A percentile compares a stretch with the other conserved stretches of the same genome.
These are phyloP conservation scores for Fusarium sp. DNA, from an alignment of 2,329 filamentous ascomycete species.

Conservation along the genomic window DNA sequence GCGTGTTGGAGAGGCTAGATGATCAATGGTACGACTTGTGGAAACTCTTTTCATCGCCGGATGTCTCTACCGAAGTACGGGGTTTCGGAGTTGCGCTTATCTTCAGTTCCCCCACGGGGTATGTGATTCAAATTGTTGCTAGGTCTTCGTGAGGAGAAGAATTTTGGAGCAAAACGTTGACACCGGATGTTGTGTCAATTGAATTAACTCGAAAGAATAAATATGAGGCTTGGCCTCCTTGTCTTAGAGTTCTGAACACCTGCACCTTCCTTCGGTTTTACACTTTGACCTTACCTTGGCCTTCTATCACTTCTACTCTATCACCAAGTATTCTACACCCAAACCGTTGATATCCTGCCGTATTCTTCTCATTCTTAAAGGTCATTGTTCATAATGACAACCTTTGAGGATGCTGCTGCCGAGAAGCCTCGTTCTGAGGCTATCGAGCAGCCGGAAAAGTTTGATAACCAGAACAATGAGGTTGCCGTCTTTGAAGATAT, in stretches of 20 bases:
- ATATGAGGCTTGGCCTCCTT: background rate
- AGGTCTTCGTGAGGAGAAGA: background rate
- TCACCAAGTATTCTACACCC: background rate
- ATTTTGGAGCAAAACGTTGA: background rate
- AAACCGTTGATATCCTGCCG: too few relatives aligned
- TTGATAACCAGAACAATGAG: slow-evolving; percentile 12
- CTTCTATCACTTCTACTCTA: background rate
- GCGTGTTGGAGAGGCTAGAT: background rate
- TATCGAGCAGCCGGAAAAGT: slow-evolving; percentile 11
- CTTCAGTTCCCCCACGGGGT: background rate
- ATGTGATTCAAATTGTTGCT: background rate
- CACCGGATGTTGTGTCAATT: background rate
- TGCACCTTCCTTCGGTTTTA: background rate
- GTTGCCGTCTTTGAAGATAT: slow-evolving; percentile 31
- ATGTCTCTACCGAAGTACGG: slow-evolving; percentile 1
- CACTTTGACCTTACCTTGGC: background rate
- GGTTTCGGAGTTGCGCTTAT: background rate
- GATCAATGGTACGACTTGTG: background rate
- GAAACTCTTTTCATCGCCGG: background rate
- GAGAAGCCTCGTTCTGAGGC: background rate
- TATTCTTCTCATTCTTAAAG: background rate
- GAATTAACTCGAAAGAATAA: background rate
- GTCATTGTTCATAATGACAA: slow-evolving; percentile 4
- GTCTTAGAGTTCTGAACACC: background rate
- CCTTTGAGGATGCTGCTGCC: background rate